Conservation (phyloP, 2,329 filamentous ascomycete genomes). For the Dactylonectria estremocensis region DNA sequence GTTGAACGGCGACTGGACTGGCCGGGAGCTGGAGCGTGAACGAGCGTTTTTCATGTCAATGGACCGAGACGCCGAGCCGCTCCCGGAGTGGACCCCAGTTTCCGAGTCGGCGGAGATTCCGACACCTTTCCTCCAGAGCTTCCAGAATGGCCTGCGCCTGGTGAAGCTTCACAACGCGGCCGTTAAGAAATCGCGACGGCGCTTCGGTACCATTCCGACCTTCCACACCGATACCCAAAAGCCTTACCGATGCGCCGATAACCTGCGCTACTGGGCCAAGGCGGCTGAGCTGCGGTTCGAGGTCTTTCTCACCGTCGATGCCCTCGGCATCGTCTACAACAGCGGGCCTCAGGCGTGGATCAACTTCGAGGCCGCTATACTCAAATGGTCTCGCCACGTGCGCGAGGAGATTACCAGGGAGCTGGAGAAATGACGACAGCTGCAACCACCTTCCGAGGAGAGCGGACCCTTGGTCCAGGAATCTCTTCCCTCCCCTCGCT, state of each 20-base stretch:
- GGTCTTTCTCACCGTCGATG: slow-evolving; percentile 85
- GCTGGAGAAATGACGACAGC: slow-evolving; percentile 56
- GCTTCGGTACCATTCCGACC: slow-evolving; percentile 89
- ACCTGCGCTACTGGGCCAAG: slow-evolving; percentile 96
- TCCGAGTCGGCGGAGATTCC: slow-evolving; percentile 63
- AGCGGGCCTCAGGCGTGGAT: slow-evolving; percentile 79
- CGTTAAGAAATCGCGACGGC: slow-evolving; percentile 86
- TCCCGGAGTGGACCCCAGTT: slow-evolving; percentile 78
- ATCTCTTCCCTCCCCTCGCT: slow-evolving; percentile 23
- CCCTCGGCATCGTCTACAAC: slow-evolving; percentile 88
- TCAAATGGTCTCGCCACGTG: slow-evolving; percentile 87
- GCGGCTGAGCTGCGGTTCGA: slow-evolving; percentile 96
- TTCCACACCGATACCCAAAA: slow-evolving; percentile 96
- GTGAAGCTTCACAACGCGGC: slow-evolving; percentile 92
- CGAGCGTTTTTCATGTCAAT: slow-evolving; percentile 86
- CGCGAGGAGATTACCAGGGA: slow-evolving; percentile 87
- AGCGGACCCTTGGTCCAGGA: slow-evolving; percentile 3
- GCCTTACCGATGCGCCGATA: slow-evolving; percentile 94
- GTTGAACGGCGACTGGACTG: slow-evolving; percentile 84
- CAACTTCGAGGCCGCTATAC: slow-evolving; percentile 86
- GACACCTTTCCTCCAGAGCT: slow-evolving; percentile 79
- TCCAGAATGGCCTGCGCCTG: slow-evolving; percentile 86
- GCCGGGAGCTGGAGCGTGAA: slow-evolving; percentile 83
- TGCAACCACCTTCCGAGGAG: slow-evolving; percentile 18
- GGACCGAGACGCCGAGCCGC: slow-evolving; percentile 69